These are phyloP conservation scores for Microsporum canis DNA, from an alignment of 2,329 filamentous ascomycete species.

Conservation along the genomic window DNA sequence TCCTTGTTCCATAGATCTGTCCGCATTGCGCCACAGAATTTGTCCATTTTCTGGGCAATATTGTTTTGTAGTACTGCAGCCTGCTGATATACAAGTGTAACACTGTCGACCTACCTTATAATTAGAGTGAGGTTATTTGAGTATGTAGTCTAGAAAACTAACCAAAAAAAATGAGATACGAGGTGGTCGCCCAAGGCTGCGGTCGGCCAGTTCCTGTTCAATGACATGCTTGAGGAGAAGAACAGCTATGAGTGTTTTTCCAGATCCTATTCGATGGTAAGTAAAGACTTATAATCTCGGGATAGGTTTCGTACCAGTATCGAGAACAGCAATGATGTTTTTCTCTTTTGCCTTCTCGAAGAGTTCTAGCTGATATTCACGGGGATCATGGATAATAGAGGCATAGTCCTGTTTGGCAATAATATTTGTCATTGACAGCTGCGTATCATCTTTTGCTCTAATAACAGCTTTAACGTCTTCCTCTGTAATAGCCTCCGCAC, in stretches of 20 bases:
- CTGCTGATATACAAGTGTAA: slow-evolving; percentile 84
- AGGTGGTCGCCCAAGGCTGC: slow-evolving; percentile 47
- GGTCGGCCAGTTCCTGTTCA: slow-evolving; percentile 62
- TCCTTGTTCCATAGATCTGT: slow-evolving; percentile 49
- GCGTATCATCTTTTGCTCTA: slow-evolving; percentile 30
- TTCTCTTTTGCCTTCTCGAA: slow-evolving; percentile 74
- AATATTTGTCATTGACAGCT: slow-evolving; percentile 44
- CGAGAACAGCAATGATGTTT: slow-evolving; percentile 86
- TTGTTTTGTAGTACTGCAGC: slow-evolving; percentile 70
- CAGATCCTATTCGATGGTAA: slow-evolving; percentile 49
- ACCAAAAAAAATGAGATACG: slow-evolving; percentile 78
- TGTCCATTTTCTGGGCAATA: slow-evolving; percentile 61
- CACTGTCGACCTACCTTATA: slow-evolving; percentile 57
- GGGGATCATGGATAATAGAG: slow-evolving; percentile 60
- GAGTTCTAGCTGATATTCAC: slow-evolving; percentile 85
- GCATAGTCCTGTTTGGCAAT: slow-evolving; percentile 42
- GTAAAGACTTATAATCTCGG: slow-evolving; percentile 11
- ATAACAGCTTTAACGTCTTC: slow-evolving; percentile 29
- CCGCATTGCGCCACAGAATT: slow-evolving; percentile 61
- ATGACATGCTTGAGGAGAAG: slow-evolving; percentile 68
- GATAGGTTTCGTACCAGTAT: slow-evolving; percentile 52
- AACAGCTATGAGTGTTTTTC: slow-evolving; percentile 92
- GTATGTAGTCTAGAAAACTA: slow-evolving; percentile 12
- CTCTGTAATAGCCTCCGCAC: slow-evolving; percentile 33
- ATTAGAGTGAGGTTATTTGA: slow-evolving; percentile 10